Conservation (phyloP, 1,139 yeast species). For the Kodamaea arcana region DNA sequence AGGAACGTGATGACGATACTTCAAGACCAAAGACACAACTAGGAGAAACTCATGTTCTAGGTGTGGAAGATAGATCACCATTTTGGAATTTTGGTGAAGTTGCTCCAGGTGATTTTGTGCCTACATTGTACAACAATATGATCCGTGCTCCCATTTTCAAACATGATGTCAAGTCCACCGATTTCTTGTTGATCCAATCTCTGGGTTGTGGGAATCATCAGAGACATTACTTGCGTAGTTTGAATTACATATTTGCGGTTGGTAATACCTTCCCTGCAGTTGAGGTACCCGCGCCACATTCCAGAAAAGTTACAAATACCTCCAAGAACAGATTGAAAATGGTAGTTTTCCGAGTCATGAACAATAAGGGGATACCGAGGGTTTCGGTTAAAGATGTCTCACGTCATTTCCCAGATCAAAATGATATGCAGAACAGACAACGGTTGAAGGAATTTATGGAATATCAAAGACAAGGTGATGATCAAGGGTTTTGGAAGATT, state of each 20-base stretch:
- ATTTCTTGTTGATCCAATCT: constrained; percentile 75
- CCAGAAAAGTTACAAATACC: constrained; percentile 91
- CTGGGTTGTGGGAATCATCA: constrained; percentile 73
- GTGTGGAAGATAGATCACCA: constrained; percentile 93
- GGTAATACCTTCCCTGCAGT: constrained; percentile 94
- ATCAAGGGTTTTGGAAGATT: constrained; percentile 94
- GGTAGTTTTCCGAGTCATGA: constrained; percentile 88
- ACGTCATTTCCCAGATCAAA: constrained; percentile 92
- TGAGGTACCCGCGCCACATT: constrained; percentile 96
- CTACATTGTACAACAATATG: constrained; percentile 89
- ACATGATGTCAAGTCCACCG: constrained; percentile 76
- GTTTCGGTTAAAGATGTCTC: constrained; percentile 85
- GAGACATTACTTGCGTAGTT: constrained; percentile 49
- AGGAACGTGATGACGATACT: constrained; percentile 74
- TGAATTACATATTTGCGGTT: constrained; percentile 75
- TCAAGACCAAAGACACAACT: constrained; percentile 82
- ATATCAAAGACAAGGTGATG: constrained; percentile 90
- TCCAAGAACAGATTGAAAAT: constrained; percentile 86
- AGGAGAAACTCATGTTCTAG: constrained; percentile 95
- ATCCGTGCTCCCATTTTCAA: constrained; percentile 88
- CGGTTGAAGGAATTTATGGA: constrained; percentile 97
- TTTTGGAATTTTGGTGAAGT: constrained; percentile 99
- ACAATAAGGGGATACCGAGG: constrained; percentile 69
- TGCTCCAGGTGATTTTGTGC: constrained; percentile 90
- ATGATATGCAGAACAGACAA: constrained; percentile 96